Conservation (phyloP, 129 eudicot genomes). For the Flaveria linearis region DNA sequence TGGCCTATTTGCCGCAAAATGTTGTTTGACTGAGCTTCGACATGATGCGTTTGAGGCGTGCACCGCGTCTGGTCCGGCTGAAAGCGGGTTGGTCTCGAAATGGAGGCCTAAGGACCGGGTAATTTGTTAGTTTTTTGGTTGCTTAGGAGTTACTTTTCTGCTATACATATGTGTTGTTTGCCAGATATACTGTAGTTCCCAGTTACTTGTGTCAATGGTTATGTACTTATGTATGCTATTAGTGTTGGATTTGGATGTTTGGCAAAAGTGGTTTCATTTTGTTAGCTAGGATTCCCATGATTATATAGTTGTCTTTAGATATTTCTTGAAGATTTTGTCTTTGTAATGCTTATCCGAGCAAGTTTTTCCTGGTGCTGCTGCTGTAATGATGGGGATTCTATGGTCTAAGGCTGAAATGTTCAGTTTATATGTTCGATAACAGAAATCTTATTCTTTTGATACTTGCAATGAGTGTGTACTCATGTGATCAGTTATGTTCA, state of each 20-base stretch:
- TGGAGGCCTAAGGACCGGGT: conserved; percentile 95
- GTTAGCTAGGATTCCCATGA: conserved; percentile 24
- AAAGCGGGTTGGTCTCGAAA: conserved; percentile 80
- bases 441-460: neutral
- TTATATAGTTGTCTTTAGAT: conserved; percentile 18
- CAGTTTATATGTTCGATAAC: neutral
- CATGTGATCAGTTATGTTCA: neutral
- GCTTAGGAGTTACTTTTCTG: conserved; percentile 6
- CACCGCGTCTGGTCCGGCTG: conserved; percentile 73
- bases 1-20: conserved; percentile 86
- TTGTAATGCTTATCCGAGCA: neutral
- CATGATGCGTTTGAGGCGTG: conserved; percentile 80
- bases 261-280: conserved; percentile 2
- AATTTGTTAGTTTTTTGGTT: conserved; percentile 27
- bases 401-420: neutral
- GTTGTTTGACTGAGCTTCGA: conserved; percentile 80
- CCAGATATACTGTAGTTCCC: neutral
- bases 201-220: neutral
- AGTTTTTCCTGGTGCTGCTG: neutral
- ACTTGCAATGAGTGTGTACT: conserved; percentile 1
- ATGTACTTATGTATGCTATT: neutral
- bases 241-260: conserved; percentile 12
- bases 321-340: conserved; percentile 14
- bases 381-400: neutral
- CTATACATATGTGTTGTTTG: neutral